Base-by-base conservation (phyloP, 2,329 filamentous ascomycete genomes). In the Ophiostoma novo-ulmi region DNA sequence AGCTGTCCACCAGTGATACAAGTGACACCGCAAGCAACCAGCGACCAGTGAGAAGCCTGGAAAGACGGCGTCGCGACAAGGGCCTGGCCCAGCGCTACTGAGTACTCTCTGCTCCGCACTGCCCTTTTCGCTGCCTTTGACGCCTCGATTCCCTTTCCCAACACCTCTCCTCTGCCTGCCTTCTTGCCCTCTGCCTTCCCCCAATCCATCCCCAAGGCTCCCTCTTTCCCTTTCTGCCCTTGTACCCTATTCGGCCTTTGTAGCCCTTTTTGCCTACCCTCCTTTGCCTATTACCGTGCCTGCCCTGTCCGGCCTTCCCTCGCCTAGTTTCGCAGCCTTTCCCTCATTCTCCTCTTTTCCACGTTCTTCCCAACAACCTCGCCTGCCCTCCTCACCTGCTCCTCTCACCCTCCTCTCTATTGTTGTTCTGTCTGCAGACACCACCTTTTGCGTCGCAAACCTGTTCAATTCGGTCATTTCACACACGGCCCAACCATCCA, bases 281-380 rank as follows among this genome's bases (percentile, higher is more conserved):
- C 44, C 7, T 48, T 31, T 31, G 31, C 31, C 48, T 20, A 31
- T 3, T 31, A 31, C 31, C 31, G 31, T 31, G 31, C 31, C 31
- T 44, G 64, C 64, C 64, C 64, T 65, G 63, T 65, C 63, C 31
- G 63, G 36, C 61, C 35, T 38, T 64, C 8, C 31, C 64, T 66
- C 26, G 35, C 36, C 36, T 66, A 67, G 65, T 67, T 65, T 65
- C 65, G 65, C 65, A 67, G 65, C 65, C 65, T 63, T 69, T 66
- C 71, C 71, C 55, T 70, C 35, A 20, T 48, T 52, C 35, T 67
- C 65, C 48, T 61, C 69, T 39, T 71, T 65, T 63, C 41, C 41
- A 39, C 63, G 41, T 65, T 67, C 68, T 71, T 67, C 17, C 70
- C 68, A 67, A 39, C 64, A 48, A 69, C 55, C 17, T 44, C 26